These are phyloP conservation scores for Tetradesmus obliquus DNA, from an alignment of 139 green algal species.

Conservation along the genomic window DNA sequence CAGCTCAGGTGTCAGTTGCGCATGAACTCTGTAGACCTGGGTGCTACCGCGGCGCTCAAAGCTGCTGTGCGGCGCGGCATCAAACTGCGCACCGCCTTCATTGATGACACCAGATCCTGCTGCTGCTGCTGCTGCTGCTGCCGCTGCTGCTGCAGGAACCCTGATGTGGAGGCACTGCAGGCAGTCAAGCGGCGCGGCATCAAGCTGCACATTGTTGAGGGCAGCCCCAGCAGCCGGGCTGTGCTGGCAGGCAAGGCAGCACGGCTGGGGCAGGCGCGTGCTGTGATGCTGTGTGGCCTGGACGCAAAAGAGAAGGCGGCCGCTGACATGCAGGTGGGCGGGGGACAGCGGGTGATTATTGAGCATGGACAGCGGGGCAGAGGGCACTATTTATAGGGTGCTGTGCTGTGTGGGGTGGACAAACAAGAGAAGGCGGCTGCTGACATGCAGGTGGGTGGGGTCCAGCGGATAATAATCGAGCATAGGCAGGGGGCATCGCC, in stretches of 20 bases:
- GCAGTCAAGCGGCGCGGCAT: background rate
- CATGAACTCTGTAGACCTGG: too few relatives aligned
- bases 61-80: too few relatives aligned
- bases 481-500: background rate
- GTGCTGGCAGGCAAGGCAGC: conserved; percentile 18
- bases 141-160: background rate
- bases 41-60: too few relatives aligned
- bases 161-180: background rate
- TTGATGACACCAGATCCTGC: background rate
- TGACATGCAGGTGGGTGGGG: conserved; percentile 39
- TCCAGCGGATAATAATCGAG: background rate
- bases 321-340: conserved; percentile 42
- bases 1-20: too few relatives aligned
- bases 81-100: background rate
- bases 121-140: background rate
- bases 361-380: background rate
- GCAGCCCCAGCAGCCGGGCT: conserved; percentile 44
- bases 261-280: conserved; percentile 30
- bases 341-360: background rate
- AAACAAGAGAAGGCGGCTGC: background rate
- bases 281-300: conserved; percentile 40
- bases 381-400: background rate
- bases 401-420: conserved; percentile 27
- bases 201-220: conserved; percentile 3
- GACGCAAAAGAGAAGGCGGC: background rate